phyloP scores from a whole-genome alignment of 768 basidiomycete genomes.

The Pulveroboletus sp. region DNA sequence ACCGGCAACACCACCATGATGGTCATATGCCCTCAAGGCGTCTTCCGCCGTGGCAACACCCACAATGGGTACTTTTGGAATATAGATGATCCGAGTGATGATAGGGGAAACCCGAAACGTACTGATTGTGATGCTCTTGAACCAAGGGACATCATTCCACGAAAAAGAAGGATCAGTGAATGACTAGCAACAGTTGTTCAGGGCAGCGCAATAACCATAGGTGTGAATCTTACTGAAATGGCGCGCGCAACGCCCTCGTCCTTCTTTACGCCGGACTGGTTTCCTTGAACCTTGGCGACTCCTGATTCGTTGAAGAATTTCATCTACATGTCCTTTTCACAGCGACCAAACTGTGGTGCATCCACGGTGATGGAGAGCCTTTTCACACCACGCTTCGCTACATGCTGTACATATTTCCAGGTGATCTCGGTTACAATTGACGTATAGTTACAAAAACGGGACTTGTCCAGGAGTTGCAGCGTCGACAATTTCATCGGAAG shows the following conservation, averaged over 20 bases:
- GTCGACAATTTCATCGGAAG: conserved; percentile 89
- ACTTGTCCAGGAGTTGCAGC: conserved; percentile 73
- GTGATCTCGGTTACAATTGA: conserved; percentile 88
- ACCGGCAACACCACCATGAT: conserved; percentile 61
- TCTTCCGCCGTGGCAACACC: conserved; percentile 83
- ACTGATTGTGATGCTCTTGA: conserved; percentile 72
- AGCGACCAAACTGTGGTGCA: conserved; percentile 88
- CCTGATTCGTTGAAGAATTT: conserved; percentile 75
- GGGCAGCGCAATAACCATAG: conserved; percentile 29
- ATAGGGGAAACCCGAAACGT: conserved; percentile 19
- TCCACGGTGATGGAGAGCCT: conserved; percentile 94
- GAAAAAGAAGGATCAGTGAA: conserved; percentile 89
- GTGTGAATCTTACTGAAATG: conserved; percentile 59
- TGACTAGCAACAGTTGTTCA: conserved; percentile 45
- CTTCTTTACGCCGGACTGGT: conserved; percentile 31
- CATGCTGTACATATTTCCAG: conserved; percentile 80
- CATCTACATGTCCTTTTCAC: conserved; percentile 94
- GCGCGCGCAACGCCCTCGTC: conserved; percentile 84
- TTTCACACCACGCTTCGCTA: conserved; percentile 83
- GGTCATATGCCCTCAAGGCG: conserved; percentile 76
- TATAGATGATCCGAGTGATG: background rate
- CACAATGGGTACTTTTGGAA: conserved; percentile 70
- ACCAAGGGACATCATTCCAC: conserved; percentile 66
- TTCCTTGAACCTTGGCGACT: conserved; percentile 23
- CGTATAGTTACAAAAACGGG: conserved; percentile 84